Evolutionary conservation across 768 basidiomycete genomes (phyloP).

Genomic region (Tulasnella calospora): DNA sequence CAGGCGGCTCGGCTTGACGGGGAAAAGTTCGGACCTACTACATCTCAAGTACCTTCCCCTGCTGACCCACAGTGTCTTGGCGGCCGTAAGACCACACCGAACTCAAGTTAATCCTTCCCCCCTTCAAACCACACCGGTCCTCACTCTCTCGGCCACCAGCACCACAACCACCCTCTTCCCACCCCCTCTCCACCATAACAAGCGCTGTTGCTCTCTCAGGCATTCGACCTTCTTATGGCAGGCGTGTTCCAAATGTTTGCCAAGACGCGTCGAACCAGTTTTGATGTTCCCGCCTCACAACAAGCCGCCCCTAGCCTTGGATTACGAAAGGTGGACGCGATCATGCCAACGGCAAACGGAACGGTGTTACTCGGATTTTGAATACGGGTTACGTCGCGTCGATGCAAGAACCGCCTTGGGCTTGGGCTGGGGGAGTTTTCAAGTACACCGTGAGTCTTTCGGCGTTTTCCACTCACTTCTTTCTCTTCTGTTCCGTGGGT

Average conservation of each 20-base stretch:
- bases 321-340: conserved; percentile 42
- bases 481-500: background rate
- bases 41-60: too few species aligned
- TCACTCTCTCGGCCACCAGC: conserved; percentile 21
- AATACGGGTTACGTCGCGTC: conserved; percentile 86
- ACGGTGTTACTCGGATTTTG: conserved; percentile 69
- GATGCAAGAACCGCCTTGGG: conserved; percentile 52
- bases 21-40: too few species aligned
- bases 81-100: too few species aligned
- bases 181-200: conserved; percentile 47
- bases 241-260: conserved; percentile 75
- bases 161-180: conserved; percentile 41
- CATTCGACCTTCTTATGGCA: conserved; percentile 66
- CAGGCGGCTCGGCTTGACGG: too few species aligned
- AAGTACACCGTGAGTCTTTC: conserved; percentile 52
- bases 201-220: conserved; percentile 74
- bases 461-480: background rate
- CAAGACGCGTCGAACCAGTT: conserved; percentile 65
- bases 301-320: conserved; percentile 72
- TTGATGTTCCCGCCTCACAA: conserved; percentile 92
- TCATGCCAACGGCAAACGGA: background rate
- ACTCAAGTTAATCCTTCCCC: background rate
- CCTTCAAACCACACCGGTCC: background rate
- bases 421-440: conserved; percentile 79
- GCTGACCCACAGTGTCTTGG: too few species aligned